These are phyloP conservation scores for Phoma sp. DNA, from an alignment of 2,329 filamentous ascomycete genomes.

Conservation along the genomic window DNA sequence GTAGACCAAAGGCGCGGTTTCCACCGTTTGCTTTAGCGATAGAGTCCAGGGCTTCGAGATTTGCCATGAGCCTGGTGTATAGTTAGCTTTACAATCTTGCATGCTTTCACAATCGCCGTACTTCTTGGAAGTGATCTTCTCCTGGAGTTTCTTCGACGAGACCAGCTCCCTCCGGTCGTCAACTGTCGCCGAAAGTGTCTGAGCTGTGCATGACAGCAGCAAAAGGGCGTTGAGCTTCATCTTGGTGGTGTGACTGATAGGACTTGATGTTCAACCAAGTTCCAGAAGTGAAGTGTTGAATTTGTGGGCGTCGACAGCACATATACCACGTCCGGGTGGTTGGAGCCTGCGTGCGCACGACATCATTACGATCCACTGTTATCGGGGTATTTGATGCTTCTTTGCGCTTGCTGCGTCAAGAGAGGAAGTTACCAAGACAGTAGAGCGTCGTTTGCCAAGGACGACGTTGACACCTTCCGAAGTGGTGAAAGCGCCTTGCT, in stretches of 20 bases:
- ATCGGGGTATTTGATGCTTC: slow-evolving; percentile 21
- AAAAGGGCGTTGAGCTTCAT: slow-evolving; percentile 40
- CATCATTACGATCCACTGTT: slow-evolving; percentile 28
- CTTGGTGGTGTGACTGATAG: slow-evolving; percentile 1
- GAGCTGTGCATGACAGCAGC: slow-evolving; percentile 32
- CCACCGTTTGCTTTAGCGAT: slow-evolving; percentile 64
- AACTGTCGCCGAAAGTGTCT: slow-evolving; percentile 26
- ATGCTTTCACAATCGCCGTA: slow-evolving; percentile 17
- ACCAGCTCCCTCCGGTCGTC: slow-evolving; percentile 24
- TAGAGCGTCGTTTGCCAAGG: slow-evolving; percentile 36
- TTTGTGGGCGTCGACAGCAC: slow-evolving; percentile 10
- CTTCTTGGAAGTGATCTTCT: slow-evolving; percentile 49
- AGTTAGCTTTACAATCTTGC: neutral
- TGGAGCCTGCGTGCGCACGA: slow-evolving; percentile 22
- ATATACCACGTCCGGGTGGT: slow-evolving; percentile 22
- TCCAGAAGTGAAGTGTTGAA: neutral
- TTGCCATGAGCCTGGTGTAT: slow-evolving; percentile 58
- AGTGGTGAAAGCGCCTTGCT: slow-evolving; percentile 28
- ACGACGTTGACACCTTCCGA: slow-evolving; percentile 38
- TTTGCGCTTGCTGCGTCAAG: slow-evolving; percentile 31
- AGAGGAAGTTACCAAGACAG: slow-evolving; percentile 43
- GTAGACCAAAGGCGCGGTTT: slow-evolving; percentile 65
- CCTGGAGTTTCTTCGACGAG: slow-evolving; percentile 51
- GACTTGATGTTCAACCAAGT: neutral
- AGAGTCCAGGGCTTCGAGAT: slow-evolving; percentile 61